Evolutionary conservation across 768 basidiomycete species (phyloP), one percentile per base, ranked within the genome.

Genomic region (Saitozyma podzolica): DNA sequence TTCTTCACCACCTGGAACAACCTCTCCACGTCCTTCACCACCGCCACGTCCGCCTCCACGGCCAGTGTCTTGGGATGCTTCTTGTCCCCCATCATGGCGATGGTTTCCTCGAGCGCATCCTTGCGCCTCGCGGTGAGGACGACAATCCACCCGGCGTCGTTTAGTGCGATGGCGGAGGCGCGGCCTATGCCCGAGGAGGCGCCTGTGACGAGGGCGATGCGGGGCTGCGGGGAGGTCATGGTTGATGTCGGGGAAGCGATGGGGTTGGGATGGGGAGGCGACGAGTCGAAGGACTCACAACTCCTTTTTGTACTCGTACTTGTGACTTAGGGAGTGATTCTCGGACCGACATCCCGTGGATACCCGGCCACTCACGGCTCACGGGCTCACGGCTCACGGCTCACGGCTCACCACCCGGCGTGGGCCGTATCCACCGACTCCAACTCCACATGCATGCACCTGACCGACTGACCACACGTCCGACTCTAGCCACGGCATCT

Each of bases 201-300:
- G 39, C 91, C 92, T 0, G 91, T 92, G 74, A 93, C 83, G 64
- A 92, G 84, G 1, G 89, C 90, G 45, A 92, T 88, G 13, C 66
- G 50, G 13, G 59, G 51, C 16, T 17, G 43, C 50, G 54, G 52
- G 20, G 59, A 2, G 58, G 17, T 17, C 16, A 29, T 17, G 8
- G 8, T 11, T 13, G 29, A 29, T 29, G 29, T n/a, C n/a, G 29
- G 29, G 29, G 5, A 29, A 29, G 29, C 2, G 29, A 29, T 2
- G 29, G 29, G 29, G 29, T 2, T 29, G 29, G 5, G 29, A 29
- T 29, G 29, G 29, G 29, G n/a, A n/a, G n/a, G n/a, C n/a, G n/a
- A n/a, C n/a, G n/a, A n/a, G n/a, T n/a, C n/a, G n/a, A n/a, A n/a
- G n/a, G n/a, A n/a, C n/a, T n/a, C n/a, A n/a, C n/a, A n/a, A n/a